Evolutionary conservation across 2,329 filamentous ascomycete species (phyloP).

Genomic region (Colletotrichum limetticola): DNA sequence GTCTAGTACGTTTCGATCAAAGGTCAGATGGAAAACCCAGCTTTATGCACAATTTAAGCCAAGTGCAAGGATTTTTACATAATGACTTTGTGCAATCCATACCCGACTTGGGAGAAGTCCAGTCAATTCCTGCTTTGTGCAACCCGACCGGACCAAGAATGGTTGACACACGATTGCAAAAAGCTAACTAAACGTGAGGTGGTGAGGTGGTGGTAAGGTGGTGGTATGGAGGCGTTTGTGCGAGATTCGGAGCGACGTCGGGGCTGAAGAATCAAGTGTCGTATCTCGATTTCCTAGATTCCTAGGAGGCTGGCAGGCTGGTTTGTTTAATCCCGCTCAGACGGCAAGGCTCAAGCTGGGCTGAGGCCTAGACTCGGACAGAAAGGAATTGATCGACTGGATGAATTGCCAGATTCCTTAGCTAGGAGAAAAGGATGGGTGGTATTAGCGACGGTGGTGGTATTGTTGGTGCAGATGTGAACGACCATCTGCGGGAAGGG

Average conservation of each 20-base stretch:
- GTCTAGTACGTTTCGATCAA: constrained; percentile 21
- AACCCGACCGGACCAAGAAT: background rate
- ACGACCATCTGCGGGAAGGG: constrained; percentile 28
- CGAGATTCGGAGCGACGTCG: constrained; percentile 34
- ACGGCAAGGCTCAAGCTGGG: constrained; percentile 18
- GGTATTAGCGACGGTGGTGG: background rate
- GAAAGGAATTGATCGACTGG: constrained; percentile 22
- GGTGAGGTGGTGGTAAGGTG: background rate
- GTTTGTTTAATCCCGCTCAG: constrained; percentile 6
- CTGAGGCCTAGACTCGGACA: background rate
- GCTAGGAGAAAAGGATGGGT: background rate
- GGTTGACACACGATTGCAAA: constrained; percentile 20
- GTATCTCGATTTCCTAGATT: background rate
- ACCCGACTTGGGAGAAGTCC: background rate
- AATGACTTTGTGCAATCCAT: constrained; percentile 20
- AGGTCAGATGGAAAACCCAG: constrained; percentile 27
- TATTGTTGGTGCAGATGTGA: constrained; percentile 18
- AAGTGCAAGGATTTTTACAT: constrained; percentile 22
- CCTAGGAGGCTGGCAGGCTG: background rate
- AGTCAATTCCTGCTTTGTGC: background rate
- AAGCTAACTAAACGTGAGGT: constrained; percentile 5
- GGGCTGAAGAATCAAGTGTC: constrained; percentile 17
- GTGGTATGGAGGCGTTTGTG: constrained; percentile 21
- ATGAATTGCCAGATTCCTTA: constrained; percentile 1
- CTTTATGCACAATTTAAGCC: constrained; percentile 17